Evolutionary conservation across 176 grass and related monocot species (phyloP).

Genomic region (Carex parvula): DNA sequence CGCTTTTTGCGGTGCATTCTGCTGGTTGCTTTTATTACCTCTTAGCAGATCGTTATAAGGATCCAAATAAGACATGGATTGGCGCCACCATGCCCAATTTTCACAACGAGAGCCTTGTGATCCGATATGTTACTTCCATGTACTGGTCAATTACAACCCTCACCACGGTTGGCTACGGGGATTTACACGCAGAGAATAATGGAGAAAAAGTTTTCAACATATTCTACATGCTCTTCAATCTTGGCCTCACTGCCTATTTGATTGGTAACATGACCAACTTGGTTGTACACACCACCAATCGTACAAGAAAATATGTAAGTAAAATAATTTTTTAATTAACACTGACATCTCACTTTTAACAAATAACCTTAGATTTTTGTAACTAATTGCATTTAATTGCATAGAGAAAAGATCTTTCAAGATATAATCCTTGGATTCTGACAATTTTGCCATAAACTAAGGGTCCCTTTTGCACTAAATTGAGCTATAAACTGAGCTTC

Average conservation of each 20-base stretch:
- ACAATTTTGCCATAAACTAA: background rate
- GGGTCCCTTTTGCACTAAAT: background rate
- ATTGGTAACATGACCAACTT: slow-evolving; percentile 99
- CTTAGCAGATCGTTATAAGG: slow-evolving; percentile 70
- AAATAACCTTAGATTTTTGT: background rate
- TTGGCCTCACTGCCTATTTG: slow-evolving; percentile 96
- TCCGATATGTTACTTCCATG: slow-evolving; percentile 82
- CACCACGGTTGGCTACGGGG: slow-evolving; percentile 95
- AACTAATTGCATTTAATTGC: background rate
- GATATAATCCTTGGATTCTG: background rate
- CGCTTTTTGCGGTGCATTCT: slow-evolving; percentile 91
- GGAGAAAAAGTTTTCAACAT: slow-evolving; percentile 89
- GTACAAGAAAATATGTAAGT: slow-evolving; percentile 94
- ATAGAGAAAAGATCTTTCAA: background rate
- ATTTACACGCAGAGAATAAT: slow-evolving; percentile 85
- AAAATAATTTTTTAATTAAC: slow-evolving; percentile 1
- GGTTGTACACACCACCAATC: slow-evolving; percentile 88
- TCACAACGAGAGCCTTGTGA: slow-evolving; percentile 51
- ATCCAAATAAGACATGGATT: slow-evolving; percentile 66
- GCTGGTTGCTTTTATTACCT: slow-evolving; percentile 97
- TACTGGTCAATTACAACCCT: slow-evolving; percentile 99
- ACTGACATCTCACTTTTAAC: background rate
- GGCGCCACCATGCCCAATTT: slow-evolving; percentile 79
- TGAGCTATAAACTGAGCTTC: background rate
- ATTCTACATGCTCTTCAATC: slow-evolving; percentile 98